These are phyloP conservation scores for Termitomyces sp. DNA, from an alignment of 768 basidiomycete genomes.

Conservation along the genomic window DNA sequence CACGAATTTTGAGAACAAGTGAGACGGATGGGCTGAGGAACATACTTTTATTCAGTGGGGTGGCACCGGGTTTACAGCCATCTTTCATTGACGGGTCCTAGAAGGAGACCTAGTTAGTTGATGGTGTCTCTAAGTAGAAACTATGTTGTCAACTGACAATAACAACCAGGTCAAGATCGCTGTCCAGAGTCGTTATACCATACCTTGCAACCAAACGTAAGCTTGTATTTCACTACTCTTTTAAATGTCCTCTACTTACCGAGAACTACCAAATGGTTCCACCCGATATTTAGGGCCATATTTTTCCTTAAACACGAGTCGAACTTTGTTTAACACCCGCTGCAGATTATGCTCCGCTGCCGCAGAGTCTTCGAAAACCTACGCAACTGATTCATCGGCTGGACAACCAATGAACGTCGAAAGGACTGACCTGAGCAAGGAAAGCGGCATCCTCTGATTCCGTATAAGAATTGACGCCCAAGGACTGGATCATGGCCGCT, in stretches of 20 bases:
- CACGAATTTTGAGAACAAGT: not conserved
- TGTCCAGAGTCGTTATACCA: conserved; percentile 34
- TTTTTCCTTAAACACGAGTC: conserved; percentile 20
- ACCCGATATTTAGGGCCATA: conserved; percentile 35
- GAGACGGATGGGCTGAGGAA: not conserved
- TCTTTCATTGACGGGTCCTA: conserved; percentile 23
- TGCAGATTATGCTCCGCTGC: not conserved
- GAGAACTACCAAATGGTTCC: conserved; percentile 46
- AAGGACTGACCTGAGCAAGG: not conserved
- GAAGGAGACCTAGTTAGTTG: not conserved
- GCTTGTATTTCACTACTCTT: not conserved
- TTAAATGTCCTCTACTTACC: conserved; percentile 13
- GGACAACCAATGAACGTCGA: not conserved
- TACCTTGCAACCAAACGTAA: conserved; percentile 26
- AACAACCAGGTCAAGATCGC: conserved; percentile 54
- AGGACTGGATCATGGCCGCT: not conserved
- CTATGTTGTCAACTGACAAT: conserved; percentile 34
- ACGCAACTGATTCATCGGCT: not conserved
- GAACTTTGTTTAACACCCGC: conserved; percentile 14
- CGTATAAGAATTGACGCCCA: not conserved
- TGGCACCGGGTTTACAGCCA: conserved; percentile 15
- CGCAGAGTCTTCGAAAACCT: not conserved
- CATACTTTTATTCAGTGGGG: not conserved
- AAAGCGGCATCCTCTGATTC: not conserved
- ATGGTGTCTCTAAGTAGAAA: not conserved